Conservation (phyloP, 2,329 filamentous ascomycete species). For the Volutella citrinella region DNA sequence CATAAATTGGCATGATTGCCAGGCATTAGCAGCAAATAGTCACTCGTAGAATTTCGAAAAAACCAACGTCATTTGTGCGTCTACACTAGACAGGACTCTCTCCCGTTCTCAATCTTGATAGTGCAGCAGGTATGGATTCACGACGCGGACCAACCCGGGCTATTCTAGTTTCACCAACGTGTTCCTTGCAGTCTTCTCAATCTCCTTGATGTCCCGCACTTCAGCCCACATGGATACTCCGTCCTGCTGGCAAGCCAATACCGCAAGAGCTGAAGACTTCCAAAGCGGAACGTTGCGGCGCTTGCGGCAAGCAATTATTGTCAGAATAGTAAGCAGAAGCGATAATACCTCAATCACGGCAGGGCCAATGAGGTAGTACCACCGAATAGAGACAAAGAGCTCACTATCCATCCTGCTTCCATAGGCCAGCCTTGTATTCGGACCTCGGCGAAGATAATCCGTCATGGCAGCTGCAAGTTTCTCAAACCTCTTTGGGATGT, state of each 20-base stretch:
- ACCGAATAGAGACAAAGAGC: conserved; percentile 7
- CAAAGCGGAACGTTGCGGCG: conserved; percentile 7
- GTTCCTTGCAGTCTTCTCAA: conserved; percentile 2
- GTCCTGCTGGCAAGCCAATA: conserved; percentile 2
- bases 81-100: too few species aligned
- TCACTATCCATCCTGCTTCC: conserved; percentile 4
- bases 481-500: conserved; percentile 2
- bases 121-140: too few species aligned
- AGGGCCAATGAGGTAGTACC: conserved; percentile 6
- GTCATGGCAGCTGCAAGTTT: conserved; percentile 10
- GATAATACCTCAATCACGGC: background rate
- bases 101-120: too few species aligned
- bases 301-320: conserved; percentile 3
- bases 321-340: conserved; percentile 5
- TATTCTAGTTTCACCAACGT: conserved; percentile 1
- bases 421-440: background rate
- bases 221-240: background rate
- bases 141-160: too few species aligned
- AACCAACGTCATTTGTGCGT: too few species aligned
- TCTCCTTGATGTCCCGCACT: conserved; percentile 5
- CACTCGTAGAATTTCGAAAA: too few species aligned
- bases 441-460: conserved; percentile 8
- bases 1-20: too few species aligned
- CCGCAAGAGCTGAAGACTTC: conserved; percentile 12
- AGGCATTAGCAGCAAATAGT: too few species aligned